Conservation (phyloP, 2,329 filamentous ascomycete genomes). For the Myriosclerotinia duriaeana region DNA sequence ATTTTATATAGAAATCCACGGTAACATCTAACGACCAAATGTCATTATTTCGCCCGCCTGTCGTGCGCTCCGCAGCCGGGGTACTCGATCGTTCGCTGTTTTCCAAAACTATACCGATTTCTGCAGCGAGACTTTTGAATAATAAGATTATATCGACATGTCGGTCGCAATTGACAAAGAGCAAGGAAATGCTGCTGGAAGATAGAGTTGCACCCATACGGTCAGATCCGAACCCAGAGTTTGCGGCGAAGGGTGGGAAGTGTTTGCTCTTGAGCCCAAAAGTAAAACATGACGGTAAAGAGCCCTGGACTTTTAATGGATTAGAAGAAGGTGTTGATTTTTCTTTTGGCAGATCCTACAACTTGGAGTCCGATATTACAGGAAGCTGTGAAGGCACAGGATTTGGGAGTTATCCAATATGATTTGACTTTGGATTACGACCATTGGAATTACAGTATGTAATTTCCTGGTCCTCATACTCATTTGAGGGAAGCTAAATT, state of each 20-base stretch:
- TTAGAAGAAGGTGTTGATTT: not conserved
- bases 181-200: slow-evolving; percentile 63
- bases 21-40: slow-evolving; percentile 44
- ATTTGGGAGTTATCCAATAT: slow-evolving; percentile 72
- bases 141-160: slow-evolving; percentile 71
- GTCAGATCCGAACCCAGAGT: slow-evolving; percentile 57
- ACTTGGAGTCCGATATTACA: slow-evolving; percentile 74
- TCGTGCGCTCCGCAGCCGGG: slow-evolving; percentile 66
- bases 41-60: slow-evolving; percentile 71
- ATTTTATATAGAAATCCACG: slow-evolving; percentile 28
- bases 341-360: slow-evolving; percentile 55
- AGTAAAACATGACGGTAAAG: slow-evolving; percentile 53
- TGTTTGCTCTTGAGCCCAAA: slow-evolving; percentile 60
- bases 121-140: slow-evolving; percentile 76
- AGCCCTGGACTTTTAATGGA: slow-evolving; percentile 12
- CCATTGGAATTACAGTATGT: slow-evolving; percentile 78
- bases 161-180: slow-evolving; percentile 63
- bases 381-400: slow-evolving; percentile 65
- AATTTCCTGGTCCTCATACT: not conserved
- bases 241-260: slow-evolving; percentile 57
- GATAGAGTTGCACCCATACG: slow-evolving; percentile 64
- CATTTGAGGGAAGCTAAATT: not conserved
- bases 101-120: slow-evolving; percentile 69
- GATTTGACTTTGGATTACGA: slow-evolving; percentile 76
- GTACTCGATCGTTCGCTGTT: slow-evolving; percentile 83